Evolutionary conservation across 139 green algal species (phyloP).

Genomic region (Tetradesmus lagerheimii): DNA sequence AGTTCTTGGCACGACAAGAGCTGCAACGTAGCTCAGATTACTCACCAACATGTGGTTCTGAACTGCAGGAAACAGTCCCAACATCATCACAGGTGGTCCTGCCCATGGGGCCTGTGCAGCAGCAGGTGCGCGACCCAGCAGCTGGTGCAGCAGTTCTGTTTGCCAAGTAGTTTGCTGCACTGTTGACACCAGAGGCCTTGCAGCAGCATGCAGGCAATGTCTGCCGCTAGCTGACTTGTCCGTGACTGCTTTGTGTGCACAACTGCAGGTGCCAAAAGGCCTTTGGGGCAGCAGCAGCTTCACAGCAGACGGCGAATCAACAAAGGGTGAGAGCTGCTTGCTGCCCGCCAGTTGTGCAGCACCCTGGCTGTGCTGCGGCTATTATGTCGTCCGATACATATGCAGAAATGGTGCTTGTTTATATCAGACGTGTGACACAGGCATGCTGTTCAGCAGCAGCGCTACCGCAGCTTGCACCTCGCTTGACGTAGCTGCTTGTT

Average conservation of each 20-base stretch:
- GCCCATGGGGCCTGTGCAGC: neutral
- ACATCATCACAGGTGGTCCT: neutral
- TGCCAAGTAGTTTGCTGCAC: no score
- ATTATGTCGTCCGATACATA: no score
- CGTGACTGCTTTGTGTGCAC: neutral
- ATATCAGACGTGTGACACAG: no score
- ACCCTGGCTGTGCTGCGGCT: neutral
- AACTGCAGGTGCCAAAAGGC: constrained; percentile 16
- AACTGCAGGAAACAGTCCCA: neutral
- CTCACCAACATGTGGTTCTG: neutral
- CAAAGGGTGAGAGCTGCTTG: neutral
- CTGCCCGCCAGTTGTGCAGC: neutral
- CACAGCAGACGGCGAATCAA: neutral
- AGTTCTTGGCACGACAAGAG: neutral
- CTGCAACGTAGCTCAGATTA: neutral
- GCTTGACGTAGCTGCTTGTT: neutral
- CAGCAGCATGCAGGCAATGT: neutral
- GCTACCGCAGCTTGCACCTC: neutral
- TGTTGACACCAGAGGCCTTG: neutral
- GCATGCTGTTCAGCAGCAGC: neutral
- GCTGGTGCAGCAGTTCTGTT: no score
- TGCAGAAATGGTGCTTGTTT: neutral
- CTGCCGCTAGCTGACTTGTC: neutral
- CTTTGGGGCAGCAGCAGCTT: neutral
- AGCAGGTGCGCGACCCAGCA: neutral